Evolutionary conservation across 2,329 filamentous ascomycete genomes (phyloP).

Genomic region (Pseudogymnoascus verrucosus): DNA sequence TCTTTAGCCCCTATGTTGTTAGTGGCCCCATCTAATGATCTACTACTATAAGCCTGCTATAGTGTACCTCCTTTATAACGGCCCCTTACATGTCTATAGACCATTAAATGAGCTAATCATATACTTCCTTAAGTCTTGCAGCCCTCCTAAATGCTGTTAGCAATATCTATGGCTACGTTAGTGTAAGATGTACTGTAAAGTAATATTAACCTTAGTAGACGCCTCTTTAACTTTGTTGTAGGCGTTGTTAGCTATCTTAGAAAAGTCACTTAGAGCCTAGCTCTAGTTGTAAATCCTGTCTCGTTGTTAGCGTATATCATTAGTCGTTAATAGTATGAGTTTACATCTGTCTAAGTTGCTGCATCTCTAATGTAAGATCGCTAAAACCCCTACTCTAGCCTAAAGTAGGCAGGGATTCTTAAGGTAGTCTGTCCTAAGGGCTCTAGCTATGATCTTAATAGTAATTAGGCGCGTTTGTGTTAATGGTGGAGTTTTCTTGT

Average conservation of each 20-base stretch:
- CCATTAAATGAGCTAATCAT: neutral
- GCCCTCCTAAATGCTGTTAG: neutral
- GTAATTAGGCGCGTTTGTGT: neutral
- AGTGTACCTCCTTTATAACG: neutral
- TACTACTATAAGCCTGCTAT: neutral
- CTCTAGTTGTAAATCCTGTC: neutral
- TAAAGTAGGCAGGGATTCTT: neutral
- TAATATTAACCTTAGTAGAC: neutral
- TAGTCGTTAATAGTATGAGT: neutral
- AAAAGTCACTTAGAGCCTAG: neutral
- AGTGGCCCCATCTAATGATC: neutral
- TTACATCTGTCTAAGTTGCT: neutral
- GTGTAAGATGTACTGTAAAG: neutral
- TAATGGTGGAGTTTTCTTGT: neutral
- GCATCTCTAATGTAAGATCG: neutral
- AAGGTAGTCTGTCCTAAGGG: neutral
- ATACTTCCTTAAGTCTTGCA: neutral
- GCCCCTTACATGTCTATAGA: neutral
- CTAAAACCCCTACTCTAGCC: neutral
- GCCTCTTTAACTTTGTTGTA: neutral
- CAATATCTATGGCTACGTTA: neutral
- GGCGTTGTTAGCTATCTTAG: neutral
- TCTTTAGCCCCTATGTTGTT: neutral
- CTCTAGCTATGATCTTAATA: neutral
- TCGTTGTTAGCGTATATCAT: neutral